phyloP scores from a whole-genome alignment of 345 rosid species.

The Tarenaya hassleriana region DNA sequence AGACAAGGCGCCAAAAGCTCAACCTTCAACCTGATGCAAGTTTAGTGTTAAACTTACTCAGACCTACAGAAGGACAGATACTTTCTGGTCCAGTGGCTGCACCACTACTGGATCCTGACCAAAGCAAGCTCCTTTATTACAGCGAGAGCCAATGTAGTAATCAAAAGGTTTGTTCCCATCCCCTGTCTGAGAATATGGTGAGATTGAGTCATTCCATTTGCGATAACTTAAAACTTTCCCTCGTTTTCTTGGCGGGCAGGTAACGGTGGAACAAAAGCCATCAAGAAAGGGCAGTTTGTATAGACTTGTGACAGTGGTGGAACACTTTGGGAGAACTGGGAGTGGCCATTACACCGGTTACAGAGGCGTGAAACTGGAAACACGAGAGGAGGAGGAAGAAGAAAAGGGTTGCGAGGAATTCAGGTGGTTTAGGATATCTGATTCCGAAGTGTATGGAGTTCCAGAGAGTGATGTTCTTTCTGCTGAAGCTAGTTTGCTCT shows the following conservation, averaged over 20 bases:
- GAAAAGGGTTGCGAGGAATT: conserved; percentile 14
- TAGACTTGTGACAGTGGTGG: conserved; percentile 66
- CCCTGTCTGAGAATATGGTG: too few relatives aligned
- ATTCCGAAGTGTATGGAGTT: conserved; percentile 53
- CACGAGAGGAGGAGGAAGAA: conserved; percentile 17
- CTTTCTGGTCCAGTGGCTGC: too few relatives aligned
- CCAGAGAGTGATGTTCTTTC: conserved; percentile 64
- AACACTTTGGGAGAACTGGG: conserved; percentile 73
- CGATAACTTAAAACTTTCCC: too few relatives aligned
- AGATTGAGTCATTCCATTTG: too few relatives aligned
- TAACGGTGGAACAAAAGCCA: conserved; percentile 28
- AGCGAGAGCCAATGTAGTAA: too few relatives aligned
- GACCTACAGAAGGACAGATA: neutral
- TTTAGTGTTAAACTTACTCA: neutral
- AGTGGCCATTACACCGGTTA: conserved; percentile 83
- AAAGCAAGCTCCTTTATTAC: too few relatives aligned
- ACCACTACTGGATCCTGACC: too few relatives aligned
- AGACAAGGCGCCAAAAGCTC: too few relatives aligned
- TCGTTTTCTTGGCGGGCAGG: neutral
- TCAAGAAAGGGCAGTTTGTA: conserved; percentile 25
- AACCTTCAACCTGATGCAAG: neutral
- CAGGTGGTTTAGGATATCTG: conserved; percentile 76
- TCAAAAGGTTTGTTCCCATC: conserved; percentile 23
- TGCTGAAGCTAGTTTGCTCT: conserved; percentile 85
- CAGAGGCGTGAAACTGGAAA: conserved; percentile 37